phyloP scores from a whole-genome alignment of 169 alveolate species.

The Perkinsus olseni region DNA sequence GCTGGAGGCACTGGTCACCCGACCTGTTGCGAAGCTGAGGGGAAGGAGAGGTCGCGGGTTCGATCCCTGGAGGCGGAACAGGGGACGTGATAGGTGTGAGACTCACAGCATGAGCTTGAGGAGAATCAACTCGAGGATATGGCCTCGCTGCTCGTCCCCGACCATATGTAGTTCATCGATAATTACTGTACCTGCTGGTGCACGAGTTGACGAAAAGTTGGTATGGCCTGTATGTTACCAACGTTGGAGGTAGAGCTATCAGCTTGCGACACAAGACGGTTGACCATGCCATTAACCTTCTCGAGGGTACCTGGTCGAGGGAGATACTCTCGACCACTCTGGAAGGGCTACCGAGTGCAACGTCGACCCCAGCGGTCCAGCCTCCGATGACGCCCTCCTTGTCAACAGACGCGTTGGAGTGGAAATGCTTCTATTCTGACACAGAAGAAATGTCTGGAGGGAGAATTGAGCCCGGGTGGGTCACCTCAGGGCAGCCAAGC shows the following conservation, averaged over 20 bases:
- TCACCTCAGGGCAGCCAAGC: conserved; percentile 20
- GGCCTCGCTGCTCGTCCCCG: conserved; percentile 51
- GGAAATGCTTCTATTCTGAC: neutral
- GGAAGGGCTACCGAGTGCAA: neutral
- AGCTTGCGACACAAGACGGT: conserved; percentile 8
- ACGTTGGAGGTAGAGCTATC: neutral
- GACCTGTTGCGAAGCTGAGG: neutral
- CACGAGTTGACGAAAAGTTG: conserved; percentile 1
- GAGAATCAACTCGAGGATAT: conserved; percentile 46
- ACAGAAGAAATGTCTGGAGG: neutral
- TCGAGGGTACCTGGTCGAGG: conserved; percentile 41
- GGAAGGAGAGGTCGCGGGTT: neutral
- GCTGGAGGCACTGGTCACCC: neutral
- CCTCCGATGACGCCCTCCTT: conserved; percentile 18
- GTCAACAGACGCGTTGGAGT: neutral
- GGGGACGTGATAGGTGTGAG: no score
- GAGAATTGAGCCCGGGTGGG: neutral
- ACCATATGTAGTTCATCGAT: conserved; percentile 55
- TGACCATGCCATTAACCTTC: conserved; percentile 45
- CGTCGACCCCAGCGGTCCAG: conserved; percentile 2
- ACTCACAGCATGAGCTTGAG: conserved; percentile 36
- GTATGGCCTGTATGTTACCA: conserved; percentile 17
- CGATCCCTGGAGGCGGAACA: conserved; percentile 13
- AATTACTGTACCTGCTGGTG: conserved; percentile 27
- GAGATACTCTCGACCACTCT: neutral